Evolutionary conservation across 306 rosid species (phyloP).

Genomic region (Cucumis hystrix): DNA sequence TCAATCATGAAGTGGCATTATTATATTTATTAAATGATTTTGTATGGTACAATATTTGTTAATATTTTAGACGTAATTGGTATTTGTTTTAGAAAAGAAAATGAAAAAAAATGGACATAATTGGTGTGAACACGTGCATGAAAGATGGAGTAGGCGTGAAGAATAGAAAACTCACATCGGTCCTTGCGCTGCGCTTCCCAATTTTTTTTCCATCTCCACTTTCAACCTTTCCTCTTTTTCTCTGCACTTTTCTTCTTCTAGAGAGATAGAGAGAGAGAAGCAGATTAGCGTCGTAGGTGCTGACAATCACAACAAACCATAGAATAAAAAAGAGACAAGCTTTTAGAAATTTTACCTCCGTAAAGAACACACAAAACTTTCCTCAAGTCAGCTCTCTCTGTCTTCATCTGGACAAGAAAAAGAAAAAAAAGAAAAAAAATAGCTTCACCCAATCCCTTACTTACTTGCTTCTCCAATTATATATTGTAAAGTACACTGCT

Average conservation of each 20-base stretch:
- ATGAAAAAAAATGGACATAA: neutral
- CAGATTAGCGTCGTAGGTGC: conserved; percentile 9
- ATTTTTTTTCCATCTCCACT: neutral
- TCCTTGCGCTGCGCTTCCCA: neutral
- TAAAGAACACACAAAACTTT: neutral
- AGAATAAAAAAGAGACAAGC: neutral
- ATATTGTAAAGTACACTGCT: conserved; percentile 1
- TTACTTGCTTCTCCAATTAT: neutral
- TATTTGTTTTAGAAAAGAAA: too few species aligned
- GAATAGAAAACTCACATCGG: neutral
- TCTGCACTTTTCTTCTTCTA: neutral
- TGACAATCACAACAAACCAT: conserved; percentile 9
- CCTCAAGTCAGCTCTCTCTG: conserved; percentile 33
- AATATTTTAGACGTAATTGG: too few species aligned
- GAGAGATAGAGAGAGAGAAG: neutral
- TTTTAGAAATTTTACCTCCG: conserved; percentile 1
- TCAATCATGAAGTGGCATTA: too few species aligned
- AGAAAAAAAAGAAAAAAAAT: too few species aligned
- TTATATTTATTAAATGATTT: too few species aligned
- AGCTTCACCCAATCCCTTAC: too few species aligned
- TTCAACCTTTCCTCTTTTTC: neutral
- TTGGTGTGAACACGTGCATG: conserved; percentile 7
- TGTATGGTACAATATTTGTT: too few species aligned
- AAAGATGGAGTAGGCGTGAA: neutral
- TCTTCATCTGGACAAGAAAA: conserved; percentile 4